Base-by-base conservation (phyloP, 805 yeast species). In the Clavispora carvajalis region DNA sequence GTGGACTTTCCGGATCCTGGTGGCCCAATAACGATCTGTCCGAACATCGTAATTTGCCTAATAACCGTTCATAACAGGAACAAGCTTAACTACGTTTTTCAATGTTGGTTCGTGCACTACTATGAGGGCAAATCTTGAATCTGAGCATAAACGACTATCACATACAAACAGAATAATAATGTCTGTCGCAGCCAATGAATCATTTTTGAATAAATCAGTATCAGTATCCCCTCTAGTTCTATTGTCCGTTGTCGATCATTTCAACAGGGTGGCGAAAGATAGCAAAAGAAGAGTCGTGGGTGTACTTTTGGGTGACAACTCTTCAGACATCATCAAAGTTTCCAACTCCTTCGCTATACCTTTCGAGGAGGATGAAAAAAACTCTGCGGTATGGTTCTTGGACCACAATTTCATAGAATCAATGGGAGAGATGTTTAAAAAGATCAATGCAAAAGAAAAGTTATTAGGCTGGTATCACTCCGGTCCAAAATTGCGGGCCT, bases 391-490 rank as follows among this genome's bases (percentile, higher is more conserved):
- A 34, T 93, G 98, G 98, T 93, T 93, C 59, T 69, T 93, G 54
- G 99, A 93, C 60, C 99, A 93, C 67, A 91, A 93, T 61, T 93
- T 82, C 62, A 87, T 93, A 44, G 98, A 91, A 58, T 79, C 85
- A 40, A 93, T 93, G 99, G 83, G 89, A 49, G 96, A 89, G 52
- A 93, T 93, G 99, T 91, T 89, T 68, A 88, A 86, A 60, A 93
- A 95, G 63, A 90, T 93, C 61, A 95, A 90, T 67, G 99, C 99
- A 15, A 90, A 87, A 66, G 99, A 93, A 63, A 86, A 80, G 60
- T 73, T 93, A 36, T 81, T 93, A 59, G 99, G 99, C n/a, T 93
- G 99, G 99, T 93, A 93, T 61, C 99, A 93, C 63, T 83, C 96
- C 7, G 99, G 99, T 4, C 97, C 98, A 15, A 89, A 89, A 61